Evolutionary conservation across 257 asterid species (phyloP), one percentile per base, ranked within the genome.

Genomic region (Solanum lycopersicoides): DNA sequence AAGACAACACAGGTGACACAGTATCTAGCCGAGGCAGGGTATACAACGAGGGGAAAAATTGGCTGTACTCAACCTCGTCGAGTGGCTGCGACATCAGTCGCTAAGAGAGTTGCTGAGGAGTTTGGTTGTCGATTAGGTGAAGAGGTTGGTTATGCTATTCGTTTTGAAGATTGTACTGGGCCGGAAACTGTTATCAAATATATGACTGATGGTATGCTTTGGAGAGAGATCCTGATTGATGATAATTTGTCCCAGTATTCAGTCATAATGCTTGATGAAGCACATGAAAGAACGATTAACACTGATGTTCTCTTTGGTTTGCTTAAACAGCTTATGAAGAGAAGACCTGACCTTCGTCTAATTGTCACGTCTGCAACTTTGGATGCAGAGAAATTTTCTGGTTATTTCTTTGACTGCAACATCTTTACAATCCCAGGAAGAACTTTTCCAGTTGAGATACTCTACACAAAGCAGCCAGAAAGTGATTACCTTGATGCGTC

Each of bases 121-220:
- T 95, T 95, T 35, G 98, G 99, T 88, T 96, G 99, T 87, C 96
- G 98, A 87, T 86, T 96, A 83, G 98, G 98, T 32, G 98, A 96
- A 90, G 99, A 96, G 89, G 98, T 96, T 63, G 98, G 99, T 10
- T 96, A 96, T 83, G 95, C 98, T 16, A 95, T 96, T 86, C 97
- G 98, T 73, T 96, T 96, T 83, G 99, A 96, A 90, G 98, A 96
- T 93, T 95, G 99, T 89, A 95, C 98, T 21, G 94, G 99, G 87
- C 98, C 98, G 8, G 99, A 96, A 86, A 96, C 99, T 18, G 99
- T 95, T 6, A 96, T 96, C 84, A 96, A 95, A 93, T 96, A 96
- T 74, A 96, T 79, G 84, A 79, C 84, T 44, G 84, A 79, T 79
- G 84, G 84, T 45, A 79, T 79, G 84, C 84, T 79, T 96, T 89